Evolutionary conservation across 169 alveolate genomes (phyloP).

Genomic region (Amoebophrya sp.): DNA sequence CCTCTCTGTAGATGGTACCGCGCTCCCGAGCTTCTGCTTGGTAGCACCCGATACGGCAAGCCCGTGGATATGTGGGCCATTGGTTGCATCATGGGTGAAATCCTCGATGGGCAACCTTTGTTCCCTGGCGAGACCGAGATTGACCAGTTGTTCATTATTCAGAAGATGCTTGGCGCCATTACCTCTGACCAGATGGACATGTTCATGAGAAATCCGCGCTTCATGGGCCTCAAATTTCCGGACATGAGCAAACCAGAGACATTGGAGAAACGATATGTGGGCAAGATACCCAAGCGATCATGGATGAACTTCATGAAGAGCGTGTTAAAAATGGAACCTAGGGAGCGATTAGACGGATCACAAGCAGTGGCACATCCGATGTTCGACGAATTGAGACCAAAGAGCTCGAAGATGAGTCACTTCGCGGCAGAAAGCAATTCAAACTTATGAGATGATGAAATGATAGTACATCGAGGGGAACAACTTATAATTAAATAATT

Average conservation of each 20-base stretch:
- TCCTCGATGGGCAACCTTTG: conserved; percentile 82
- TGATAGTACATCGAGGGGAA: too few relatives aligned
- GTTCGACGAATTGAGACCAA: conserved; percentile 10
- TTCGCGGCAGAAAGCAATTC: too few relatives aligned
- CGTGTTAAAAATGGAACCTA: conserved; percentile 54
- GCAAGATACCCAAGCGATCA: conserved; percentile 61
- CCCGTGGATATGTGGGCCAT: conserved; percentile 97
- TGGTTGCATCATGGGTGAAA: conserved; percentile 89
- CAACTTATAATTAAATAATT: too few relatives aligned
- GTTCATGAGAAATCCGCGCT: conserved; percentile 66
- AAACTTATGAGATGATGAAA: too few relatives aligned
- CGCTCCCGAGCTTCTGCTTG: conserved; percentile 93
- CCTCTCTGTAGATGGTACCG: conserved; percentile 82
- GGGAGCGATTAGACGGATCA: background rate
- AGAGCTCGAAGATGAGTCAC: background rate
- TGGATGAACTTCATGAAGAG: conserved; percentile 59
- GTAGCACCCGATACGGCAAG: conserved; percentile 88
- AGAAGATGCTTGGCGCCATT: conserved; percentile 46
- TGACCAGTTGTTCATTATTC: conserved; percentile 48
- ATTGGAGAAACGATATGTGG: conserved; percentile 61
- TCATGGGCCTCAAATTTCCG: conserved; percentile 63
- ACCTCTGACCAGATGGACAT: conserved; percentile 61
- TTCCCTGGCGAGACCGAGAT: conserved; percentile 77
- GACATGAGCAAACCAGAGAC: conserved; percentile 68
- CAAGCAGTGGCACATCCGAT: conserved; percentile 2